phyloP scores from a whole-genome alignment of 2,329 filamentous ascomycete genomes.

The Tolypocladium inflatum region DNA sequence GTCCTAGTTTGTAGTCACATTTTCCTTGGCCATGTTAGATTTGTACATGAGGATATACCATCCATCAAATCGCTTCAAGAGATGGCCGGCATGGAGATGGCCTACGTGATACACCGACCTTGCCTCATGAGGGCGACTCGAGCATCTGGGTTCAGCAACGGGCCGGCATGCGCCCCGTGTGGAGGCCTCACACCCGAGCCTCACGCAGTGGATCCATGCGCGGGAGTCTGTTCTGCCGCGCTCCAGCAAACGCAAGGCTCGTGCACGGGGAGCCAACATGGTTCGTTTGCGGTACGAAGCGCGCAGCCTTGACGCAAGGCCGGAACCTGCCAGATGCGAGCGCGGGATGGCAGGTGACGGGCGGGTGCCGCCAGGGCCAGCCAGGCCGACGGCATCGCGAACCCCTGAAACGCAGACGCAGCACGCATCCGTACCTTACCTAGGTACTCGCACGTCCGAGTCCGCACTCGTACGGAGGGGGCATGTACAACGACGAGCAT shows the following conservation, averaged over 20 bases:
- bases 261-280: no score
- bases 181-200: neutral
- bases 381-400: neutral
- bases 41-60: neutral
- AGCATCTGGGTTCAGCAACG: neutral
- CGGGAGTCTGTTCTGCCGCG: no score
- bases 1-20: neutral
- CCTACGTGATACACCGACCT: neutral
- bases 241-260: no score
- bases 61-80: neutral
- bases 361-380: neutral
- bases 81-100: neutral
- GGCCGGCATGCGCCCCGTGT: neutral
- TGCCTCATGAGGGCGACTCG: neutral
- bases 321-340: no score
- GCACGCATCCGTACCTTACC: no score
- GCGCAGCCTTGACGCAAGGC: no score
- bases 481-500: no score
- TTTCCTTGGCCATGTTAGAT: neutral
- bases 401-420: neutral
- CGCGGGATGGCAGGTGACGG: neutral
- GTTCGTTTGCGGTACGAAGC: no score
- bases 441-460: no score
- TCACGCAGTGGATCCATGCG: neutral
- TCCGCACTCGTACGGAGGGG: no score